Conservation (phyloP, 352 stramenopile species). For the Phytophthora pseudosyringae region DNA sequence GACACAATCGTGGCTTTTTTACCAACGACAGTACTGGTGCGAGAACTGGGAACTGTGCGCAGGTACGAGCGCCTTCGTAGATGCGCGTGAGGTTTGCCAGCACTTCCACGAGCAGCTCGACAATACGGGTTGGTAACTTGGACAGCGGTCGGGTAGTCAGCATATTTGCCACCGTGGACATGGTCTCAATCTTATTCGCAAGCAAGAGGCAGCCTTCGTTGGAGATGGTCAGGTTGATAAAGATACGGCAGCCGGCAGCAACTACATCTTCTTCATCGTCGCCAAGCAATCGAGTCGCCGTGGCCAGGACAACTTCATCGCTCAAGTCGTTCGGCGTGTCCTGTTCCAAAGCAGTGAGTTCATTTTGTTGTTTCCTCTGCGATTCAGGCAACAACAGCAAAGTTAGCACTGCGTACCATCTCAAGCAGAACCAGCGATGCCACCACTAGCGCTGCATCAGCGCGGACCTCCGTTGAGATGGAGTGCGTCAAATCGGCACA, state of each 20-base stretch:
- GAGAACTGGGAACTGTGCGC: slow-evolving; percentile 51
- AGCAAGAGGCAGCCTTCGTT: slow-evolving; percentile 61
- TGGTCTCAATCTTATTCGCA: slow-evolving; percentile 42
- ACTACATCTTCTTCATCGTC: slow-evolving; percentile 56
- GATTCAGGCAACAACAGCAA: neutral
- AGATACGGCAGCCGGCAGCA: slow-evolving; percentile 53
- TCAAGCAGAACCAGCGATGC: slow-evolving; percentile 64
- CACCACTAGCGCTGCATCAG: slow-evolving; percentile 52
- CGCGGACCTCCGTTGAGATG: slow-evolving; percentile 45
- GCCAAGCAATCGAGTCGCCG: slow-evolving; percentile 46
- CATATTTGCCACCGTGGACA: slow-evolving; percentile 53
- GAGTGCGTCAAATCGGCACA: slow-evolving; percentile 61
- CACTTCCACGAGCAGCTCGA: slow-evolving; percentile 46
- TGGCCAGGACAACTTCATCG: slow-evolving; percentile 59
- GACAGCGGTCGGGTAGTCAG: slow-evolving; percentile 54
- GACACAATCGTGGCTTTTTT: slow-evolving; percentile 61
- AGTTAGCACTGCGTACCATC: slow-evolving; percentile 33
- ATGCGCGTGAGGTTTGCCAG: slow-evolving; percentile 66
- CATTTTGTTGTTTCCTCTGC: neutral
- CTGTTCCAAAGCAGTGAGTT: slow-evolving; percentile 14
- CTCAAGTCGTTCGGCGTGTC: slow-evolving; percentile 49
- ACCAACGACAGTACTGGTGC: slow-evolving; percentile 58
- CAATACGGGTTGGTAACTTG: slow-evolving; percentile 40
- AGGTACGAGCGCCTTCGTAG: slow-evolving; percentile 55
- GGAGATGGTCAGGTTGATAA: slow-evolving; percentile 65